These are phyloP conservation scores for Boletus sp. DNA, from an alignment of 1,284 basidiomycete species.

Conservation along the genomic window DNA sequence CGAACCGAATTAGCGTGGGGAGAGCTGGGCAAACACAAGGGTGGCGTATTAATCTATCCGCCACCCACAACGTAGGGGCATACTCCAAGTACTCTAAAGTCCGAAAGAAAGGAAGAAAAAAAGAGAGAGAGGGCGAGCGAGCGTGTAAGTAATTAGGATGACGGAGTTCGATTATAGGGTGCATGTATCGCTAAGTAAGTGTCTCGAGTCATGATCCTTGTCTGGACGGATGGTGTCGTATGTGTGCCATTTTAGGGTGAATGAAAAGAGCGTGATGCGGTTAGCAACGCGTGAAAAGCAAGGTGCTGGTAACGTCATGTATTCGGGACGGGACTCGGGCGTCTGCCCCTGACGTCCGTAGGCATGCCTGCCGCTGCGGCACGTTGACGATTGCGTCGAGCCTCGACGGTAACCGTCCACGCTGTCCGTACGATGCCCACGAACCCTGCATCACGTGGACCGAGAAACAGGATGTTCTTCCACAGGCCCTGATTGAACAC, in stretches of 20 bases:
- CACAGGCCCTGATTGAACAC: constrained; percentile 41
- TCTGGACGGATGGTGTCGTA: constrained; percentile 23
- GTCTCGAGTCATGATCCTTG: constrained; percentile 29
- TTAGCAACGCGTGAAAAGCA: constrained; percentile 2
- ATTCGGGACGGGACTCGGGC: constrained; percentile 8
- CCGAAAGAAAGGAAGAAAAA: neutral
- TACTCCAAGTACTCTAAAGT: constrained; percentile 3
- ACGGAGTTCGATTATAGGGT: constrained; percentile 13
- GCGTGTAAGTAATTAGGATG: constrained; percentile 21
- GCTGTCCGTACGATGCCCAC: constrained; percentile 38
- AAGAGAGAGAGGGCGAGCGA: no score
- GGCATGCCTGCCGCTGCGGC: constrained; percentile 11
- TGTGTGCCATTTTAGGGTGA: constrained; percentile 20
- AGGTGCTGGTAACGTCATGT: constrained; percentile 18
- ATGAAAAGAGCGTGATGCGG: constrained; percentile 24
- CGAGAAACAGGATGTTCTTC: constrained; percentile 42
- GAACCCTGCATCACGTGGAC: constrained; percentile 34
- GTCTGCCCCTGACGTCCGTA: constrained; percentile 10
- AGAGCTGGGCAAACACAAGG: neutral
- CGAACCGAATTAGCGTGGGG: no score
- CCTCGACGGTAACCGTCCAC: constrained; percentile 44
- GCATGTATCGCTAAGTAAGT: constrained; percentile 1
- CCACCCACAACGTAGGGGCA: constrained; percentile 15
- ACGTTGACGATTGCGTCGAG: constrained; percentile 32
- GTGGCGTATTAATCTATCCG: constrained; percentile 24